Base-by-base conservation (phyloP, 257 asterid genomes). In the Ballota nigra region DNA sequence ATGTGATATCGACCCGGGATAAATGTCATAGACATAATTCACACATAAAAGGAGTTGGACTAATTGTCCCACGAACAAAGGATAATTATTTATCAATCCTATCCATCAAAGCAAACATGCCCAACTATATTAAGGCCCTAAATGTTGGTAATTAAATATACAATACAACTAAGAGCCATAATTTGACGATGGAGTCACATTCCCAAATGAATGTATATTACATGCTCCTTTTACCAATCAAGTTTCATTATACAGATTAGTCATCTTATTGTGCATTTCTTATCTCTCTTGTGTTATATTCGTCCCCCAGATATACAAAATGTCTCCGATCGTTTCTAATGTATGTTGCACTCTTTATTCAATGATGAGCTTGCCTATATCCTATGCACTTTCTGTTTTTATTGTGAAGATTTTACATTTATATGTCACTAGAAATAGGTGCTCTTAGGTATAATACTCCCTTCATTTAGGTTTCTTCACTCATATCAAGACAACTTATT, bases 61-160 rank as follows among this genome's bases (percentile, higher is more conserved):
- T n/a, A n/a, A n/a, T n/a, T n/a, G n/a, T n/a, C n/a, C n/a, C n/a
- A n/a, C n/a, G n/a, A n/a, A n/a, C n/a, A n/a, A n/a, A n/a, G n/a
- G n/a, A n/a, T n/a, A n/a, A n/a, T n/a, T n/a, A n/a, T n/a, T n/a
- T n/a, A n/a, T n/a, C n/a, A n/a, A n/a, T n/a, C n/a, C n/a, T n/a
- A n/a, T n/a, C n/a, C n/a, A n/a, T n/a, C n/a, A n/a, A n/a, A n/a
- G n/a, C n/a, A n/a, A n/a, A n/a, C n/a, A n/a, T n/a, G n/a, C n/a
- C n/a, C n/a, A n/a, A n/a, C n/a, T n/a, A 53, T 15, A 53, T 8
- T 57, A 57, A 57, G 38, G 63, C 19, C 64, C 64, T 59, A 53
- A 20, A n/a, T 47, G 10, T 47, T 47, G 55, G 60, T 53, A 53
- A 53, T 53, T 19, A 19, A 53, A 19, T 52, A 19, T 52, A 4